Evolutionary conservation across 2,329 filamentous ascomycete genomes (phyloP), one percentile per base, ranked within the genome.

Genomic region (Talaromyces sp.): DNA sequence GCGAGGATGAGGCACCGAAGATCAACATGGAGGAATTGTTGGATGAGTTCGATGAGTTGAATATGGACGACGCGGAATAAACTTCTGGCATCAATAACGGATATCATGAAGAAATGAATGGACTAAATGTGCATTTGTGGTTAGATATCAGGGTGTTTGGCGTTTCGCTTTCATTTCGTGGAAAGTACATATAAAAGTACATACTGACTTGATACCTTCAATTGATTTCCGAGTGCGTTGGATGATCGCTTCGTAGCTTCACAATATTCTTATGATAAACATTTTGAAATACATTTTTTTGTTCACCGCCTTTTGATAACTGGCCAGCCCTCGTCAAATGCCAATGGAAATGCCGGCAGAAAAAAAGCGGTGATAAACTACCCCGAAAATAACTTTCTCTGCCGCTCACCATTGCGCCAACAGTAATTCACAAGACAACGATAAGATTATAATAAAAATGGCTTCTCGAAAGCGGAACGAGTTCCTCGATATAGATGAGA

Each of bases 21-120:
- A 89, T 95, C 70, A 84, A 88, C 74, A 89, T 94, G 87, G 86
- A 94, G 22, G 90, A 93, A 77, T 78, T 97, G 74, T 83, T 97
- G 73, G 93, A 97, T 75, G 93, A 97, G 77, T 93, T 97, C 82
- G 93, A 96, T 74, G 93, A 97, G 73, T 86, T 97, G 76, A 88
- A 85, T 54, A 88, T 96, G 80, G 79, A 86, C 37, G 65, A 66
- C 39, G 62, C 54, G 31, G 62, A 66, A 59, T 66, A 45, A 47
- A 15, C 11, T 50, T 15, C 37, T 27, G 37, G 19, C 19, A 19
- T 31, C 7, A 33, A 54, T 17, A 49, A 37, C 35, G 54, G 56
- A 66, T 61, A 47, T 17, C 60, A 65, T 62, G 63, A 65, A 49
- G 63, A 57, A 49, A 65, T 60, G 63, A 65, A 56, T 33, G 50